Evolutionary conservation across 2,329 filamentous ascomycete genomes (phyloP).

Genomic region (Fusarium nurragi): DNA sequence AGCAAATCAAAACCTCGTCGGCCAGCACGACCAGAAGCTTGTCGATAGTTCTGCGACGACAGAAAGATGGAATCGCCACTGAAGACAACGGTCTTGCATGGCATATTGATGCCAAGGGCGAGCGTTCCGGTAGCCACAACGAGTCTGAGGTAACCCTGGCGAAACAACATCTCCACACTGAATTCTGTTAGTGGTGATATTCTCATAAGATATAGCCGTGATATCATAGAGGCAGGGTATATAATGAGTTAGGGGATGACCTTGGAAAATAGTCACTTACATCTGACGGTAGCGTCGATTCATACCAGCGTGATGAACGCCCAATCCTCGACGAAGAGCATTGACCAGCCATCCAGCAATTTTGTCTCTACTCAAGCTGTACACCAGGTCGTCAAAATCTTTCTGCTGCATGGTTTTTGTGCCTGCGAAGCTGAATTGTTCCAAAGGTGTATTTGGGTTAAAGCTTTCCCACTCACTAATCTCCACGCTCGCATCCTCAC

Average conservation of each 20-base stretch:
- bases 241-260: background rate
- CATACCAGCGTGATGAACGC: conserved; percentile 82
- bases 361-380: conserved; percentile 58
- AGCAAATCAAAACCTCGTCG: conserved; percentile 83
- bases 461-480: conserved; percentile 70
- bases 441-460: conserved; percentile 70
- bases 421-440: conserved; percentile 74
- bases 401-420: conserved; percentile 64
- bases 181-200: conserved; percentile 7
- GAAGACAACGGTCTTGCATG: conserved; percentile 84
- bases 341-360: conserved; percentile 62
- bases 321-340: conserved; percentile 73
- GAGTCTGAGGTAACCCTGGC: conserved; percentile 74
- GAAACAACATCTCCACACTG: conserved; percentile 76
- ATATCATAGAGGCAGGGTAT: background rate
- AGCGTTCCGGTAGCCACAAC: conserved; percentile 81
- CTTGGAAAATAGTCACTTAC: conserved; percentile 47
- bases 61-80: conserved; percentile 77
- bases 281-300: conserved; percentile 79
- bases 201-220: background rate
- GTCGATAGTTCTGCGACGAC: conserved; percentile 79
- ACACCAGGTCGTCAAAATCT: conserved; percentile 65
- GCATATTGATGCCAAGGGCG: conserved; percentile 83
- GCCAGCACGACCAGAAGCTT: conserved; percentile 80
- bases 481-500: conserved; percentile 66